Percentiles rank a stretch among this genome's conserved stretches.
phyloP scores from a whole-genome alignment of 164 flowering plant genomes.

The grape (Vitis vinifera) region ASM3070453v1 NC_081816.1:13627501-13628000 shows the following conservation, averaged over 20 bases:
- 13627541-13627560: slow-evolving; percentile 4
- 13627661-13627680: not conserved
- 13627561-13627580: slow-evolving; percentile 10
- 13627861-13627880: not conserved
- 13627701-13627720: not conserved
- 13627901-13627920: not conserved
- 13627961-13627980: not conserved
- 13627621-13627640: not conserved
- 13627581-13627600: not conserved
- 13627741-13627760: not conserved
- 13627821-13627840: too few relatives aligned
- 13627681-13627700: not conserved
- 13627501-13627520: slow-evolving; percentile 6
- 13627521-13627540: not conserved
- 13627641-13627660: not conserved
- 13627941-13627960: not conserved
- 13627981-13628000: not conserved
- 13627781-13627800: not conserved
- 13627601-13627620: not conserved
- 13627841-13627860: not conserved
- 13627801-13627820: not conserved
- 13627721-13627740: not conserved
- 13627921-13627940: not conserved
- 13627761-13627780: not conserved
- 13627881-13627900: not conserved